Base-by-base conservation (phyloP, 768 basidiomycete species). In the Pleurotus sapidus region DNA sequence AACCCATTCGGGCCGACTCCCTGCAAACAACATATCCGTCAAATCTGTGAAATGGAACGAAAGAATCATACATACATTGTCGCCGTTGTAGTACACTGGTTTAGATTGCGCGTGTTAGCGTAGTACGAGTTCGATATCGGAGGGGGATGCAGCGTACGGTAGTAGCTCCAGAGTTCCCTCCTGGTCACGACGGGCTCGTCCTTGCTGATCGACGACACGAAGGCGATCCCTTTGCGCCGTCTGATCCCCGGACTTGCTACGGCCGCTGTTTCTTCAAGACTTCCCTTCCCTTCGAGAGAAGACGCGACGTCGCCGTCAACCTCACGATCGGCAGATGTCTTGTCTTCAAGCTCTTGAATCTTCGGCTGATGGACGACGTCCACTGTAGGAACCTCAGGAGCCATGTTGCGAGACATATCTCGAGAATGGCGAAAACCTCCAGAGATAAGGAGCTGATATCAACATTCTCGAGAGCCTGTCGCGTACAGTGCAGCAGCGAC, bases 81-180 rank as follows among this genome's bases (percentile, higher is more conserved):
- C 84, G 53, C 89, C 90, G 57, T 91, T 93, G 70, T 86, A 89
- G 65, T 91, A 91, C 57, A 91, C 90, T 92, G 15, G 11, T n/a
- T 17, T 45, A 3, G 3, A 20, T 20, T 20, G 20, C 20, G n/a
- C n/a, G n/a, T 30, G 30, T 45, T 45, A 59, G 47, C 57, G 60
- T 46, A 9, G 23, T n/a, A 18, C 15, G 37, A 30, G 14, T 20
- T 12, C 20, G 5, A 55, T 15, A 23, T 49, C 15, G 37, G 54
- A 46, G 61, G 57, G 34, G 42, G 30, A 39, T 17, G 53, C 20
- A 4, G 81, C 84, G 30, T 49, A 89, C 89, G 60, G 67, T 91
- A 91, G 65, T 91, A 93, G 54, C 83, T 84, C 91, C 90, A 93
- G 6, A 93, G 72, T 65, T 93, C 91, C 64, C 68, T 80, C 49